Base-by-base conservation (phyloP, 305 asterid species). In the Caryopteris hybrid region DNA sequence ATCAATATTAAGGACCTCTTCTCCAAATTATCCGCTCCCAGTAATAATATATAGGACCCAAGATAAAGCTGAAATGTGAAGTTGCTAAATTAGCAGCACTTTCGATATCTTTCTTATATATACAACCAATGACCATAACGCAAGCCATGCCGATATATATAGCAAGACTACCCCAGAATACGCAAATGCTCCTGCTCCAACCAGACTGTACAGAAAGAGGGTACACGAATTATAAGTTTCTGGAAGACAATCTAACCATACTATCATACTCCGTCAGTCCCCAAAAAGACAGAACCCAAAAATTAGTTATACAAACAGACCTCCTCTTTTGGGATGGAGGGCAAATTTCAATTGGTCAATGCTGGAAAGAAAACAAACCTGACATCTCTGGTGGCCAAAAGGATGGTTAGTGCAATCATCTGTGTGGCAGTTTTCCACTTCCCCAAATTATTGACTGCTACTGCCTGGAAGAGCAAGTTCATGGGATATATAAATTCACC, bases 381-480 rank as follows among this genome's bases (percentile, higher is more conserved):
- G 89, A 83, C 70, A 45, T 85, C 95, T 71, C 96, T 79, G 57
- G 89, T 61, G 18, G 87, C 90, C 59, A 89, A 82, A 46, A 89
- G 86, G 77, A 89, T 78, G 58, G 92, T 87, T 80, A 89, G 71
- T 60, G 96, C 86, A 57, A 50, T 78, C 96, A 89, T 87, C 86
- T 89, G 96, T 18, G 92, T 60, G 67, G 96, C 96, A 31, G 96
- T 87, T 83, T 89, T 89, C 96, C 95, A 87, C 68, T 89, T 89
- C 52, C 96, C 96, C 84, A 89, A 79, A 82, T 79, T 89, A 81
- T 89, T 89, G 43, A 87, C 96, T 0, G 91, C 92, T 54, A 89
- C 95, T 36, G 92, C 96, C 96, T 89, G 72, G 43, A 71, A 71
- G 61, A 22, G 55, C 8, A 10, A 42, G 62, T 8, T 4, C 42